Conservation (phyloP, 768 basidiomycete species). For the Russula olivacea region DNA sequence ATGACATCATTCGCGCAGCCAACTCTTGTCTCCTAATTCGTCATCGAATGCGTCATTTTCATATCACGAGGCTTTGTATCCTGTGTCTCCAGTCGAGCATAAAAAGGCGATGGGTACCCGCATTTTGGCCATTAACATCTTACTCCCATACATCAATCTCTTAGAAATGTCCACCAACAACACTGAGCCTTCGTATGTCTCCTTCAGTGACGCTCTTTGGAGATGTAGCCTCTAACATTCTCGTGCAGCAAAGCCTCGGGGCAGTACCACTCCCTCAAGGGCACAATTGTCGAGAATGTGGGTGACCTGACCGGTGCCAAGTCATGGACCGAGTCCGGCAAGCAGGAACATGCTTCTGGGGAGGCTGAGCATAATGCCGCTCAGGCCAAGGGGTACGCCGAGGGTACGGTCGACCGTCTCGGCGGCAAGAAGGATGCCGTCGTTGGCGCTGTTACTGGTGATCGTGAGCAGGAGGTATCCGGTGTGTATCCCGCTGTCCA, state of each 20-base stretch:
- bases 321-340: conserved; percentile 42
- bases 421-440: conserved; percentile 49
- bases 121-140: neutral
- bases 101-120: neutral
- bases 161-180: conserved; percentile 20
- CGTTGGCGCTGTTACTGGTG: conserved; percentile 51
- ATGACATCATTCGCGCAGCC: conserved; percentile 16
- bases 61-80: neutral
- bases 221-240: neutral
- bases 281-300: conserved; percentile 36
- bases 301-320: conserved; percentile 42
- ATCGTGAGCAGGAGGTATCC: conserved; percentile 43
- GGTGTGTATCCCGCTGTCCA: conserved; percentile 33
- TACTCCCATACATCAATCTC: neutral
- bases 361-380: conserved; percentile 44
- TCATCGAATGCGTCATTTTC: conserved; percentile 19
- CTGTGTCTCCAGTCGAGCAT: neutral
- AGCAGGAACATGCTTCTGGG: conserved; percentile 46
- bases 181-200: conserved; percentile 17
- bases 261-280: conserved; percentile 38
- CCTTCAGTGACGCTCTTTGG: no score
- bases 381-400: conserved; percentile 45
- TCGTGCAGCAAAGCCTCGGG: conserved; percentile 34
- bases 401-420: conserved; percentile 42
- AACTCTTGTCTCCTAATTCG: neutral